Percentiles rank a stretch among this genome's conserved stretches.
These are phyloP conservation scores for Macrophomina tecta DNA, from an alignment of 2,329 filamentous ascomycete species.

Conservation along the genomic window DNA sequence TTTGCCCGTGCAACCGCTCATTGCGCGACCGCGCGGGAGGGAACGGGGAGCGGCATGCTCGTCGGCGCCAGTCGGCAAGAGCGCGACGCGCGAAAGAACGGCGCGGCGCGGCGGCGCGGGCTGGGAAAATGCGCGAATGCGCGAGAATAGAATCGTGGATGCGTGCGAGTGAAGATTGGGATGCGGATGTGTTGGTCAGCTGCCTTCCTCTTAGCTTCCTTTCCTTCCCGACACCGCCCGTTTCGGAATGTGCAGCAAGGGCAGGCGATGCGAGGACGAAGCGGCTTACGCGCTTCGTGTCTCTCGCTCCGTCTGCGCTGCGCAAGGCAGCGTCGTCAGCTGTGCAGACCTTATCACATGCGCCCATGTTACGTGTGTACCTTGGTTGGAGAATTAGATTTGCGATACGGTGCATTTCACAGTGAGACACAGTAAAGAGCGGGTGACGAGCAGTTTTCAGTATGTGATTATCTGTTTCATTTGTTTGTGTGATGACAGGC, in stretches of 20 bases:
- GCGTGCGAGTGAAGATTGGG: not conserved
- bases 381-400: slow-evolving; percentile 1
- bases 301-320: not conserved
- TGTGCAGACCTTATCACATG: slow-evolving; percentile 23
- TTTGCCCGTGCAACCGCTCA: not conserved
- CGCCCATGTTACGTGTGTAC: not conserved
- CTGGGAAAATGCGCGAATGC: not conserved
- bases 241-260: slow-evolving; percentile 17
- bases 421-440: not conserved
- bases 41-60: not conserved
- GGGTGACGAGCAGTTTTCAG: not conserved
- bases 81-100: slow-evolving; percentile 1
- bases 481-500: slow-evolving; percentile 1
- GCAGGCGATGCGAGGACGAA: not conserved
- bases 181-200: slow-evolving; percentile 5
- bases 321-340: slow-evolving; percentile 9
- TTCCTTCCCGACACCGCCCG: slow-evolving; percentile 8
- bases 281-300: slow-evolving; percentile 21
- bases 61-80: slow-evolving; percentile 7
- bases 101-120: not conserved
- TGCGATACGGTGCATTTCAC: slow-evolving; percentile 16
- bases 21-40: not conserved
- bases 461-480: slow-evolving; percentile 18
- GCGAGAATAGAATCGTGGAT: not conserved
- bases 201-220: not conserved